phyloP scores from a whole-genome alignment of 1,139 yeast species.

The Casaregolazyma lundiana region DNA sequence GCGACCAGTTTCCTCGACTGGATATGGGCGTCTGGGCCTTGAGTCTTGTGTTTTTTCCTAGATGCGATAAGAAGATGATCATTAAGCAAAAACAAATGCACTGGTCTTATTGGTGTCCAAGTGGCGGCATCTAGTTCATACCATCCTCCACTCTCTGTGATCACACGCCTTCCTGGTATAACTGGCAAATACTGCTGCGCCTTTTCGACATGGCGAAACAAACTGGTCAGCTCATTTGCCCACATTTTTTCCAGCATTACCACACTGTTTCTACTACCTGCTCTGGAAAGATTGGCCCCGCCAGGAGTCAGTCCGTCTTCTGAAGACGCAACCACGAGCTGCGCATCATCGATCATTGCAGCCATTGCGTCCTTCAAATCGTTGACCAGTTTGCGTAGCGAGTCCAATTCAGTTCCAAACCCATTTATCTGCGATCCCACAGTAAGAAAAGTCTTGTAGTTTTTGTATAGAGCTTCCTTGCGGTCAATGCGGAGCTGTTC shows the following conservation, averaged over 20 bases:
- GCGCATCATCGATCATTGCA: constrained; percentile 68
- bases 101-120: constrained; percentile 73
- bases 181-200: constrained; percentile 78
- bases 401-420: constrained; percentile 61
- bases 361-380: constrained; percentile 60
- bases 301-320: background rate
- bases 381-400: constrained; percentile 54
- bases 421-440: constrained; percentile 61
- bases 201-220: constrained; percentile 84
- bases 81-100: constrained; percentile 71
- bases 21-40: constrained; percentile 18
- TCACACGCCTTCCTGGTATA: constrained; percentile 74
- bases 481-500: constrained; percentile 55
- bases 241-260: constrained; percentile 72
- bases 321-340: constrained; percentile 20
- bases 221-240: constrained; percentile 66
- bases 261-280: constrained; percentile 51
- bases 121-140: constrained; percentile 82
- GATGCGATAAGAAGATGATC: constrained; percentile 76
- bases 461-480: constrained; percentile 60
- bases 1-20: constrained; percentile 48
- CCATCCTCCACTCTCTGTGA: constrained; percentile 83
- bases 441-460: constrained; percentile 65
- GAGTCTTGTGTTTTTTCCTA: constrained; percentile 42
- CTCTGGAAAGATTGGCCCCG: constrained; percentile 4